Base-by-base conservation (phyloP, 1,139 yeast species). In the Diutina scorzettiae region DNA sequence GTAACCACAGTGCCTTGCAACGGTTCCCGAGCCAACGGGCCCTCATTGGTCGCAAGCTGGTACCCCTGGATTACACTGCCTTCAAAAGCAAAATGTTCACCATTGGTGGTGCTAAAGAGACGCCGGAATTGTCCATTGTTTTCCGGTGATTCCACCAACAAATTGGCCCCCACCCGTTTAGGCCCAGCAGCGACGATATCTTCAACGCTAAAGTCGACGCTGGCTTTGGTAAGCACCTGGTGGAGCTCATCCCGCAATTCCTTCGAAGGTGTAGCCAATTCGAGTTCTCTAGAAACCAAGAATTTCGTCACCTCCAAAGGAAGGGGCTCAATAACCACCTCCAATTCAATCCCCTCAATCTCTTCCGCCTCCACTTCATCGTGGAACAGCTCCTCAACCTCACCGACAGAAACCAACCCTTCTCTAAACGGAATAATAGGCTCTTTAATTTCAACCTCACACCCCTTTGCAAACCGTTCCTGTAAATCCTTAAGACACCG, bases 361-460 rank as follows among this genome's bases (percentile, higher is more conserved):
- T 21, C 6, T 5, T 34, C 39, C 8, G 17, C 12, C 9, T 21
- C 77, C 3, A 80, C 67, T 5, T 62, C 63, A 2, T 29, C 37
- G 24, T 32, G 16, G 21, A 69, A 55, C 16, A 51, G 52, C 1
- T 48, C 50, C 5, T 46, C 49, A 4, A 47, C 54, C 3, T 45
- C 47, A 24, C 51, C 51, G 4, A 53, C 56, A 5, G 44, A 11
- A 42, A 37, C 66, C 43, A 86, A 76, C 0, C 97, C 85, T 60
- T 93, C 99, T 49, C 95, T 67, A 55, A 83, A 93, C 12, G 98
- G 98, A 49, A 93, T 93, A 20, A 85, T 94, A 0, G 98, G 98
- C 52, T 85, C 85, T 31, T 96, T 89, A 30, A 81, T 77, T 8
- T 82, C 76, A 8, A 93, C 80, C 44, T 86, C 96, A 50, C 89